These are phyloP conservation scores for Balamuthia mandrillaris DNA, from an alignment of 208 protist species.

Conservation along the genomic window DNA sequence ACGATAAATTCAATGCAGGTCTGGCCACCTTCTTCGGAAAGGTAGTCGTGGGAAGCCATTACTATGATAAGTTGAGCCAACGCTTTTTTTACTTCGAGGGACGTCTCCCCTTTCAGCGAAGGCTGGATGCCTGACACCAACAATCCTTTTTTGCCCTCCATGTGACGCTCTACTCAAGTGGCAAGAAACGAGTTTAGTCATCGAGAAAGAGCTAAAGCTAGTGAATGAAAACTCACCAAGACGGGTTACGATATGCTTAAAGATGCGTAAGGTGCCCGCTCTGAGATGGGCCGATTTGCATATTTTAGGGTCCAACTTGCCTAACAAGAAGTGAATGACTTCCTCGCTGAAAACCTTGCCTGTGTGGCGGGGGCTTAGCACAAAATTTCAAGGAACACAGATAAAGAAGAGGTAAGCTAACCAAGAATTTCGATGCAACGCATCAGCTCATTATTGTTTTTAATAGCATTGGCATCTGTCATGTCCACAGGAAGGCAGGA, in stretches of 20 bases:
- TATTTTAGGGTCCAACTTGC: slow-evolving; percentile 38
- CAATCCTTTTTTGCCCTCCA: slow-evolving; percentile 49
- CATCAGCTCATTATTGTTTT: slow-evolving; percentile 61
- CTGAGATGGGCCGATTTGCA: slow-evolving; percentile 5
- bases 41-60: slow-evolving; percentile 53
- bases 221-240: slow-evolving; percentile 1
- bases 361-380: too few relatives aligned
- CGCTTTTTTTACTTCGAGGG: slow-evolving; percentile 42
- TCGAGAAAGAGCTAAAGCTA: too few relatives aligned
- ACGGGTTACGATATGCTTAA: slow-evolving; percentile 46
- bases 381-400: background rate
- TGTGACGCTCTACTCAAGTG: background rate
- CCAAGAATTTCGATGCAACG: slow-evolving; percentile 64
- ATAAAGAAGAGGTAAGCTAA: too few relatives aligned
- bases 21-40: slow-evolving; percentile 44
- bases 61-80: slow-evolving; percentile 52
- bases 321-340: slow-evolving; percentile 44
- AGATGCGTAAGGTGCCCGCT: slow-evolving; percentile 2
- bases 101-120: slow-evolving; percentile 41
- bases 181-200: too few relatives aligned
- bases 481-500: slow-evolving; percentile 32
- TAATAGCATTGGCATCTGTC: slow-evolving; percentile 36
- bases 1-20: slow-evolving; percentile 55
- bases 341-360: slow-evolving; percentile 33
- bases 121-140: slow-evolving; percentile 56